Conservation (phyloP, 495 filamentous ascomycete genomes). For the Hypoxylon subgilvum region DNA sequence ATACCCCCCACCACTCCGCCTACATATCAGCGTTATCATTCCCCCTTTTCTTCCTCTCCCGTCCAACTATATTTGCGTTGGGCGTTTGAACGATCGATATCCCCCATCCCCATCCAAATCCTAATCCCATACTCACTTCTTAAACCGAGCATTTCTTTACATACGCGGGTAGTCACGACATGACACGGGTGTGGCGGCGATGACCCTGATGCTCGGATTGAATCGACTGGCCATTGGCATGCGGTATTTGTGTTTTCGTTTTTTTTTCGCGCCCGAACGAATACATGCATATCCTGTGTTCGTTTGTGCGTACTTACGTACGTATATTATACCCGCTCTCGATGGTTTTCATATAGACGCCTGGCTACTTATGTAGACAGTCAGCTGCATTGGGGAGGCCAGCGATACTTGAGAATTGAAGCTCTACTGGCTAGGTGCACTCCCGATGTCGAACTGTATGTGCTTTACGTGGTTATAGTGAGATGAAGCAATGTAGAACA, state of each 20-base stretch:
- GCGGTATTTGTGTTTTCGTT: constrained; percentile 16
- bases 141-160: constrained; percentile 9
- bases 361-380: too few relatives aligned
- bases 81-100: not conserved
- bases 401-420: constrained; percentile 11
- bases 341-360: constrained; percentile 23
- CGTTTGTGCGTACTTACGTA: too few relatives aligned
- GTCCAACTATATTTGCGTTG: not conserved
- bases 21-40: not conserved
- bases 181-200: constrained; percentile 9
- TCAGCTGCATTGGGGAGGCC: constrained; percentile 5
- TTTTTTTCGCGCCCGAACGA: constrained; percentile 3
- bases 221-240: constrained; percentile 3
- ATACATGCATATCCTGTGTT: too few relatives aligned
- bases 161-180: constrained; percentile 7
- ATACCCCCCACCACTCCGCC: not conserved
- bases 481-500: too few relatives aligned
- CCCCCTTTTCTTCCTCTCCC: constrained; percentile 5
- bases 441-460: too few relatives aligned
- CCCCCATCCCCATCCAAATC: not conserved
- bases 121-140: not conserved
- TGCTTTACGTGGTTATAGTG: too few relatives aligned
- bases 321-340: constrained; percentile 36
- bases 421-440: too few relatives aligned
- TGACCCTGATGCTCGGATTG: constrained; percentile 12